These are phyloP conservation scores for Stellera chamaejasme DNA, from an alignment of 345 rosid species.

Conservation along the genomic window DNA sequence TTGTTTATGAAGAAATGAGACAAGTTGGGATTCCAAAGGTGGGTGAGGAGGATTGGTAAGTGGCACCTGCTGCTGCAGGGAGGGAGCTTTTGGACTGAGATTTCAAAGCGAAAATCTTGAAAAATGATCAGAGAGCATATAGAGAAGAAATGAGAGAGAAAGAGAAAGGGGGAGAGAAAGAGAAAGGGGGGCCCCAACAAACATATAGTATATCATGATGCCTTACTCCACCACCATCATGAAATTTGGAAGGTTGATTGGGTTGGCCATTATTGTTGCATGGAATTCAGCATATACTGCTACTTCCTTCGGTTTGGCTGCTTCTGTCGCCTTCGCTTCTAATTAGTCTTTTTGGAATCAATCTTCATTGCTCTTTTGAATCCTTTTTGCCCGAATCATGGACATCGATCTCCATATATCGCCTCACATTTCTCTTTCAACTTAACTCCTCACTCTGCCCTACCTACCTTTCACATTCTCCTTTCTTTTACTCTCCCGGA, in stretches of 20 bases:
- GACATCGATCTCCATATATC: constrained; percentile 6
- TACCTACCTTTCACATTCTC: no score
- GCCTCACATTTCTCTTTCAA: background rate
- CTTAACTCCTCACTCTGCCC: background rate
- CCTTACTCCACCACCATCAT: constrained; percentile 73
- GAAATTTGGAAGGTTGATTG: constrained; percentile 57
- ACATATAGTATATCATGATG: constrained; percentile 57
- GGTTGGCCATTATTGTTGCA: constrained; percentile 73
- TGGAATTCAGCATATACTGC: constrained; percentile 66
- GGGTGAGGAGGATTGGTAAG: constrained; percentile 45
- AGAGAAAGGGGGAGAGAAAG: constrained; percentile 20
- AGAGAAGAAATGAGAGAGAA: background rate
- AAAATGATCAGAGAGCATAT: background rate
- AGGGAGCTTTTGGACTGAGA: background rate
- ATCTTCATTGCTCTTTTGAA: constrained; percentile 47
- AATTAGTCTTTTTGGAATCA: constrained; percentile 14
- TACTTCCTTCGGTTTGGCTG: constrained; percentile 10
- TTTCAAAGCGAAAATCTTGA: background rate
- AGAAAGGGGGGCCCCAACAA: constrained; percentile 41
- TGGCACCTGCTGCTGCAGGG: constrained; percentile 23
- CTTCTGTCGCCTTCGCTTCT: constrained; percentile 35
- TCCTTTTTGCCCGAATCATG: constrained; percentile 26
- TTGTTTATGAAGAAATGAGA: background rate
- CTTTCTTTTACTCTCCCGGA: no score
- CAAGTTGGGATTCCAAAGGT: constrained; percentile 3